Evolutionary conservation across 2,329 filamentous ascomycete genomes (phyloP).

Genomic region (Gnomoniopsis sp.): DNA sequence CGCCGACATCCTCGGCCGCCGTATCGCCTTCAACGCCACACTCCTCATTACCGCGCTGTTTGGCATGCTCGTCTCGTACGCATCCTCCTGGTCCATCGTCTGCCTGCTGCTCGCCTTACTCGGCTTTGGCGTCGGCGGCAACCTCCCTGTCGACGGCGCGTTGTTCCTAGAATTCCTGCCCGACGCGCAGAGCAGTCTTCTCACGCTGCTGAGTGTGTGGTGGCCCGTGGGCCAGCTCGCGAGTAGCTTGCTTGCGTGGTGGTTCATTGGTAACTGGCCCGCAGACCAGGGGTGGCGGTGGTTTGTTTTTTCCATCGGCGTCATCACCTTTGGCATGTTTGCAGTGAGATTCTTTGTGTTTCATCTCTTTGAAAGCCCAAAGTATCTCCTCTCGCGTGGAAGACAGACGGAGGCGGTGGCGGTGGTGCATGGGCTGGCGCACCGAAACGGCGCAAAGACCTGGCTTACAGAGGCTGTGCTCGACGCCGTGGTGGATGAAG

Average conservation of each 20-base stretch:
- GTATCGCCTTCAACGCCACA: conserved; percentile 77
- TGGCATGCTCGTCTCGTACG: conserved; percentile 66
- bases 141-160: conserved; percentile 74
- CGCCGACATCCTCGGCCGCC: conserved; percentile 74
- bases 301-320: conserved; percentile 67
- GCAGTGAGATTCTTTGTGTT: conserved; percentile 75
- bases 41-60: conserved; percentile 73
- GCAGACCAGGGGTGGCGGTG: conserved; percentile 73
- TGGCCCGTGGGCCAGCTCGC: conserved; percentile 81
- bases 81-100: conserved; percentile 62
- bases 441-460: conserved; percentile 65
- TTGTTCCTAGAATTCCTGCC: conserved; percentile 83
- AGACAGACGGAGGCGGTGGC: conserved; percentile 76
- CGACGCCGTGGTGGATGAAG: conserved; percentile 49
- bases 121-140: conserved; percentile 70
- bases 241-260: conserved; percentile 71
- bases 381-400: conserved; percentile 74
- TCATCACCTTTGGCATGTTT: conserved; percentile 75
- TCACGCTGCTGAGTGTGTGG: conserved; percentile 81
- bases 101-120: conserved; percentile 59
- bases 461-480: conserved; percentile 73
- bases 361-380: conserved; percentile 80
- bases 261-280: conserved; percentile 67
- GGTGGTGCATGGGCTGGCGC: conserved; percentile 74
- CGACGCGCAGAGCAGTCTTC: conserved; percentile 65